Evolutionary conservation across 1,139 yeast species (phyloP), one percentile per base, ranked within the genome.

Genomic region (Zygoascus sp.): DNA sequence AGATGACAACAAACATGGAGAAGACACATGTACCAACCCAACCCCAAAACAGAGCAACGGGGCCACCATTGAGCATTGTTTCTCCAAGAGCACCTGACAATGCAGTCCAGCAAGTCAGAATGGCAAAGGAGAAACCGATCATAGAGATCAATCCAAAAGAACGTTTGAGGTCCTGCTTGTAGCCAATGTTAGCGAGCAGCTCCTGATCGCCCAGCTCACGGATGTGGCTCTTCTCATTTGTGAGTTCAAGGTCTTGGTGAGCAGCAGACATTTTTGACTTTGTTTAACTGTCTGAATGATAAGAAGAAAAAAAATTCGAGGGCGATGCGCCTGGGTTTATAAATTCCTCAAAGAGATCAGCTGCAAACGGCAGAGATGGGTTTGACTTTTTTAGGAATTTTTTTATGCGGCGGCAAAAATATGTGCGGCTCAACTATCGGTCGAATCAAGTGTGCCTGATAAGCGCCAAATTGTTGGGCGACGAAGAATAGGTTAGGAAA

Each of bases 21-120:
- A 76, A 62, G 45, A 63, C 65, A 8, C 81, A 76, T 45, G 79
- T 76, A 53, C 79, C 78, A 48, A 81, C 72, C 87, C 88, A 83
- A 46, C 88, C 86, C 87, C 88, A 83, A 16, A 80, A 76, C 20
- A 79, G 70, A 4, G 83, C 57, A 6, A 63, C 63, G 7, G 72
- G 68, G 28, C 71, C 72, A 15, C 66, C 66, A 22, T 67, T 63
- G 19, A 61, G 51, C 44, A 69, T 53, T 3, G 56, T 57, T 9
- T 53, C 51, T 15, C 45, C 49, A 38, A 66, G 50, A 10, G 69
- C 61, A 40, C 65, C 65, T 22, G 64, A 62, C 41, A 68, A 59
- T 17, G 69, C 70, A n/a, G 68, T 61, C 59, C 69, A 62, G 38
- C 70, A 65, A 10, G 70, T 66, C 44, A 68, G 58, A 30, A 66